Conservation (phyloP, 1,284 basidiomycete genomes). For the Coniferiporia sulphurascens region DNA sequence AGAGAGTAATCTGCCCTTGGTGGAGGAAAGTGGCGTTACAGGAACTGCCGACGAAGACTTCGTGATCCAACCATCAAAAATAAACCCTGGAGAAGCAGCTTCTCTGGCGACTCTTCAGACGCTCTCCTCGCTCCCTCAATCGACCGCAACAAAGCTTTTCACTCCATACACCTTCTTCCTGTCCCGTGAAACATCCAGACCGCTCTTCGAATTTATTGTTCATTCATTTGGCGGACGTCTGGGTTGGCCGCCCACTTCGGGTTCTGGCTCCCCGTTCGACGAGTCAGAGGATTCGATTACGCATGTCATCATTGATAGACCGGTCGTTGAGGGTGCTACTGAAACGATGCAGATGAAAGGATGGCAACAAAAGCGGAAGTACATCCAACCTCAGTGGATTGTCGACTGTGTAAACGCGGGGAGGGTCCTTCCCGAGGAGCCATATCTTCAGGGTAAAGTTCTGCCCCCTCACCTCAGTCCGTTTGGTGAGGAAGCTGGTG, state of each 20-base stretch:
- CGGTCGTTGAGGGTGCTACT: constrained; percentile 45
- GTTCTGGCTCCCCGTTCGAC: constrained; percentile 76
- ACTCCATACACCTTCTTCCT: constrained; percentile 90
- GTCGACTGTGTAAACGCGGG: constrained; percentile 93
- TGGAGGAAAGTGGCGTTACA: constrained; percentile 27
- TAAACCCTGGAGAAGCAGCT: constrained; percentile 46
- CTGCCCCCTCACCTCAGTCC: constrained; percentile 96
- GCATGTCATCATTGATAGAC: constrained; percentile 94
- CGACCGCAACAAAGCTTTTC: constrained; percentile 64
- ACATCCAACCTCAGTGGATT: constrained; percentile 97
- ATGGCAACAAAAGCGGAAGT: constrained; percentile 69
- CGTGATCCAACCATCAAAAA: constrained; percentile 58
- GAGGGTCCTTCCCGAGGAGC: constrained; percentile 80
- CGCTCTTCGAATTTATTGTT: constrained; percentile 93
- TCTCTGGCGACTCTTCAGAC: constrained; percentile 78
- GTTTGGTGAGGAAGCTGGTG: constrained; percentile 81
- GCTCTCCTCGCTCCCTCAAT: constrained; percentile 53
- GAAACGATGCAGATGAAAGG: constrained; percentile 60
- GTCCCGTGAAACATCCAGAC: constrained; percentile 89
- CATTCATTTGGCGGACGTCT: constrained; percentile 88
- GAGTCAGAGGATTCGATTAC: constrained; percentile 82
- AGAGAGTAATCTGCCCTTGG: constrained; percentile 37
- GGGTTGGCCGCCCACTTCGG: constrained; percentile 86
- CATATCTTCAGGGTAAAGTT: constrained; percentile 82
- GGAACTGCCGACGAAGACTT: constrained; percentile 66